A percentile compares a stretch with the other conserved stretches of the same genome.
Conservation (phyloP, 306 rosid genomes). For the Vigna mungo region DNA sequence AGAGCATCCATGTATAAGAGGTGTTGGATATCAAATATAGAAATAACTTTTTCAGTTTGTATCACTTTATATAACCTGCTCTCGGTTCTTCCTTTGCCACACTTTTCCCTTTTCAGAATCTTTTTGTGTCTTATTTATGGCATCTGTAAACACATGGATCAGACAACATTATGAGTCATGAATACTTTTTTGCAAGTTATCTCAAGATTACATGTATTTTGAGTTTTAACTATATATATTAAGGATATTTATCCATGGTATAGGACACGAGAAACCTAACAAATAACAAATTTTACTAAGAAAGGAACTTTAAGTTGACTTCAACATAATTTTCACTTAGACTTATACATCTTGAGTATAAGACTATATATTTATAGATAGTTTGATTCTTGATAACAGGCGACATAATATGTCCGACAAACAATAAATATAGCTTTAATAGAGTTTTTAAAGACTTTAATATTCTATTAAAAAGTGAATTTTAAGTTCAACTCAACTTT, state of each 20-base stretch:
- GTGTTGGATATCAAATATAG: slow-evolving; percentile 15
- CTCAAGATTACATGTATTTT: not conserved
- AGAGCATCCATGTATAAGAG: not conserved
- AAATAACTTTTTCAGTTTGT: slow-evolving; percentile 31
- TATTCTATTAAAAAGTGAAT: too few species aligned
- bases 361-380: too few species aligned
- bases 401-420: too few species aligned
- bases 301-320: too few species aligned
- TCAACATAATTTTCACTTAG: too few species aligned
- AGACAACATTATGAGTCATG: slow-evolving; percentile 5
- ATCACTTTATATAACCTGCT: slow-evolving; percentile 32
- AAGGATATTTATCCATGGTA: not conserved
- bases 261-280: fast-evolving
- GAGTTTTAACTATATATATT: slow-evolving; percentile 11
- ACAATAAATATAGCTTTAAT: too few species aligned
- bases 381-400: too few species aligned
- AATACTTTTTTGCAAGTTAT: not conserved
- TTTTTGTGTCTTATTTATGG: slow-evolving; percentile 28
- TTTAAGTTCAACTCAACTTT: too few species aligned
- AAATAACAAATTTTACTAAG: too few species aligned
- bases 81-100: slow-evolving; percentile 13
- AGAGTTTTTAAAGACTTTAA: too few species aligned
- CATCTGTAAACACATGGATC: slow-evolving; percentile 13
- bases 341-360: too few species aligned
- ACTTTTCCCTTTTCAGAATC: slow-evolving; percentile 6